Percentiles rank a stretch among this genome's conserved stretches.
Evolutionary conservation across 2,329 filamentous ascomycete species (phyloP).

Genomic region (Teratosphaeria zuluensis): DNA sequence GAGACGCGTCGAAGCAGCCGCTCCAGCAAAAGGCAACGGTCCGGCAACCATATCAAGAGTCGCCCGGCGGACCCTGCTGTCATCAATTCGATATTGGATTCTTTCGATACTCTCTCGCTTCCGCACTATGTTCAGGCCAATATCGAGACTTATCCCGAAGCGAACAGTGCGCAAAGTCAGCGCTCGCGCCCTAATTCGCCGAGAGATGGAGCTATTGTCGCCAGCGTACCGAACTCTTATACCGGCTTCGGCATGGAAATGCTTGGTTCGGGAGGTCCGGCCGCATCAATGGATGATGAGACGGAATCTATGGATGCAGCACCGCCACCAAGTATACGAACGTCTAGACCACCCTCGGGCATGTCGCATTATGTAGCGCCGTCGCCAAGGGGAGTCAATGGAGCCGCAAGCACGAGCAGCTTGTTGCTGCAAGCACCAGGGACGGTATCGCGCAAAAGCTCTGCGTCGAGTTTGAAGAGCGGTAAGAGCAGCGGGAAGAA

Average conservation of each 20-base stretch:
- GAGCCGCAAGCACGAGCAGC: neutral
- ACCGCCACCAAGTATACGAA: constrained; percentile 40
- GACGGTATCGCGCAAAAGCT: constrained; percentile 9
- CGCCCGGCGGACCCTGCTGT: constrained; percentile 55
- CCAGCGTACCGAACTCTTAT: constrained; percentile 14
- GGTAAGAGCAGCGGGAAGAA: constrained; percentile 49
- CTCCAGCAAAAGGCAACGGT: constrained; percentile 1
- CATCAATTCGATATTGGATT: constrained; percentile 55
- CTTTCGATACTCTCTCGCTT: constrained; percentile 37
- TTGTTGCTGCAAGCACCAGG: constrained; percentile 3
- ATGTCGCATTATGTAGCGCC: constrained; percentile 59
- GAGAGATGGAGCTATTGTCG: constrained; percentile 9
- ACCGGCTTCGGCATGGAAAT: constrained; percentile 61
- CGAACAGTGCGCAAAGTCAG: constrained; percentile 6
- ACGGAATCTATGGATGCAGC: constrained; percentile 15
- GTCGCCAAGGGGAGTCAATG: constrained; percentile 1
- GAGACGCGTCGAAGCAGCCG: neutral
- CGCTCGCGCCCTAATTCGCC: constrained; percentile 13
- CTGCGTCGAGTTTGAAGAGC: constrained; percentile 31
- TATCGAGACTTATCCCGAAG: constrained; percentile 12
- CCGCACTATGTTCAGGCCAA: constrained; percentile 10
- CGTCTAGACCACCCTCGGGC: constrained; percentile 70
- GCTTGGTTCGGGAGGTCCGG: constrained; percentile 35
- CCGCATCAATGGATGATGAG: constrained; percentile 14
- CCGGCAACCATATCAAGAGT: constrained; percentile 23